Base-by-base conservation (phyloP, 371 early-diverging fungal species). In the Lichtheimia ramosa region DNA sequence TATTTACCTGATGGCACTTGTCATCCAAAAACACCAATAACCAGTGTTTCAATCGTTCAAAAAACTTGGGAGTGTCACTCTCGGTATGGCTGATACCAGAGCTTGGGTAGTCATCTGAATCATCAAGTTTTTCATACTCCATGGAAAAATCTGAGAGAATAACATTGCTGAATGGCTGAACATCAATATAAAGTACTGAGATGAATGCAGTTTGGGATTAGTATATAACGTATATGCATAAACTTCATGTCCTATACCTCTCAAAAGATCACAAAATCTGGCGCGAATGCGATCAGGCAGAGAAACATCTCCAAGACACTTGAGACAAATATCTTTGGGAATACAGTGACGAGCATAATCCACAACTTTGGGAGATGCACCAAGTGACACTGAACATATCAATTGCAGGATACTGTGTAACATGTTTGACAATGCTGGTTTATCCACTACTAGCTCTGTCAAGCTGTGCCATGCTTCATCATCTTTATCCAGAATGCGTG, bases 201-300 rank as follows among this genome's bases (percentile, higher is more conserved):
- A 21, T 46, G 46, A 62, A 27, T 27, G n/a, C 25, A 28, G 13
- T 10, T 8, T 34, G 8, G 10, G 10, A 8, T 34, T 8, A 24
- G n/a, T 14, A 6, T 46, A 46, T 0, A 0, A 46, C n/a, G n/a
- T 14, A 18, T 2, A 3, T 10, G 5, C n/a, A 14, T 12, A 10
- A 46, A 18, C 20, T 46, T 46, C 1, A 7, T n/a, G 28, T 3
- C 3, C 15, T n/a, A 21, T 59, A 80, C 82, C 79, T 79, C 68
- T 56, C 10, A 84, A 48, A 49, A 75, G 43, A 62, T 82, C 74
- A 49, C 75, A 74, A 57, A 74, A 81, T 13, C 58, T 62, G 1
- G 77, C 68, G 15, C 80, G 60, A 7, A 82, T 62, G 15, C 48
- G 59, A 18, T 51, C 56, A 0, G 83, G 83, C 5, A 84, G 49